Conservation (phyloP, 2,329 filamentous ascomycete genomes). For the Fusarium poae region DNA sequence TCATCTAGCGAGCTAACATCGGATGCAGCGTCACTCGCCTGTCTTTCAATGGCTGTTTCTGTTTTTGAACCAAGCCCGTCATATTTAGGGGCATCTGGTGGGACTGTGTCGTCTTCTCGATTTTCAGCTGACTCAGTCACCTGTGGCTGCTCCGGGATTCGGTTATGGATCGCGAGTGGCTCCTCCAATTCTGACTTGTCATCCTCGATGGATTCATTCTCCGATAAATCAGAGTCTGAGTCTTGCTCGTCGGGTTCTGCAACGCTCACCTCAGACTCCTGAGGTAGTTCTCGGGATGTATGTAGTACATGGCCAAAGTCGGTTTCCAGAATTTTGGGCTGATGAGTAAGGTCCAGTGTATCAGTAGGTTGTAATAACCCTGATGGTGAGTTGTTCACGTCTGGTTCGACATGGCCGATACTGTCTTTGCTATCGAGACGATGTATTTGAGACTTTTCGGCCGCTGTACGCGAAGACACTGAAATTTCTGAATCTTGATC, state of each 20-base stretch:
- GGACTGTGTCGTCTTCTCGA: background rate
- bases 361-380: constrained; percentile 18
- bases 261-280: background rate
- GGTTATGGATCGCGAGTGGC: constrained; percentile 1
- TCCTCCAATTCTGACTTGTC: constrained; percentile 8
- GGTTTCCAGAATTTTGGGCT: constrained; percentile 27
- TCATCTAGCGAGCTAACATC: constrained; percentile 15
- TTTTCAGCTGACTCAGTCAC: constrained; percentile 2
- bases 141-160: background rate
- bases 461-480: constrained; percentile 11
- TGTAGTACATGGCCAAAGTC: constrained; percentile 28
- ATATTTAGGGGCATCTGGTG: background rate
- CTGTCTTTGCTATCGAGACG: constrained; percentile 3
- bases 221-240: constrained; percentile 6
- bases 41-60: background rate
- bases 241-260: background rate
- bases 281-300: constrained; percentile 22
- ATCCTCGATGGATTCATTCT: constrained; percentile 12
- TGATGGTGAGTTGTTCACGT: constrained; percentile 2
- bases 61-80: background rate
- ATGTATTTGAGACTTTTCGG: constrained; percentile 3
- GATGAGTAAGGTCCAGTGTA: constrained; percentile 4
- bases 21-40: background rate
- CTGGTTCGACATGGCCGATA: constrained; percentile 4
- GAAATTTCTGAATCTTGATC: constrained; percentile 20